A percentile compares a stretch with the other conserved stretches of the same genome.
Conservation (phyloP, 2,329 filamentous ascomycete genomes). For the Fusarium citri region DNA sequence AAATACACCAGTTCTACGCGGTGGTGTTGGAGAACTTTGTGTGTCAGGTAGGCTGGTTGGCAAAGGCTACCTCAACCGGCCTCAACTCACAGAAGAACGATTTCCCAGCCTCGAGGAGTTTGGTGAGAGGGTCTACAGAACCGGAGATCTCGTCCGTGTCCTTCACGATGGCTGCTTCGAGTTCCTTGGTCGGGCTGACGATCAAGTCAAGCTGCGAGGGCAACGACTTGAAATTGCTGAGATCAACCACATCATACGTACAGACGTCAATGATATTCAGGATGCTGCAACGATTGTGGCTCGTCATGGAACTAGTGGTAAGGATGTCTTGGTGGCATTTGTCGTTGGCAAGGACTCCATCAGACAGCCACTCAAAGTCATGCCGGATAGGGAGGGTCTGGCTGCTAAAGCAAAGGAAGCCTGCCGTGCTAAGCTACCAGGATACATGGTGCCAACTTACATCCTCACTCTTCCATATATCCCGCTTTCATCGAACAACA, state of each 20-base stretch:
- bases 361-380: conserved; percentile 32
- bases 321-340: conserved; percentile 86
- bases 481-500: conserved; percentile 89
- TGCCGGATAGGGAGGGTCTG: conserved; percentile 52
- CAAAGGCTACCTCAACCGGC: conserved; percentile 86
- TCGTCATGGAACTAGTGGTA: conserved; percentile 77
- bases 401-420: conserved; percentile 64
- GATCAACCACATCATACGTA: conserved; percentile 85
- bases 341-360: conserved; percentile 53
- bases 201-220: conserved; percentile 91
- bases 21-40: conserved; percentile 88
- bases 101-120: conserved; percentile 74
- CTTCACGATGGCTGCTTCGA: conserved; percentile 85
- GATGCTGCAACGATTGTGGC: conserved; percentile 82
- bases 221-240: conserved; percentile 91
- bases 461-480: conserved; percentile 77
- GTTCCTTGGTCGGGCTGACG: conserved; percentile 88
- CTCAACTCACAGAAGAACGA: conserved; percentile 78
- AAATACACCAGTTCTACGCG: conserved; percentile 77
- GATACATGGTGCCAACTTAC: conserved; percentile 93
- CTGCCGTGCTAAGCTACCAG: conserved; percentile 77
- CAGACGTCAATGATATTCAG: conserved; percentile 65
- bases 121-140: conserved; percentile 79
- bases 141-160: conserved; percentile 87
- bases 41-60: conserved; percentile 89